phyloP scores from a whole-genome alignment of 2,329 filamentous ascomycete species.

The Sporothrix pallida region DNA sequence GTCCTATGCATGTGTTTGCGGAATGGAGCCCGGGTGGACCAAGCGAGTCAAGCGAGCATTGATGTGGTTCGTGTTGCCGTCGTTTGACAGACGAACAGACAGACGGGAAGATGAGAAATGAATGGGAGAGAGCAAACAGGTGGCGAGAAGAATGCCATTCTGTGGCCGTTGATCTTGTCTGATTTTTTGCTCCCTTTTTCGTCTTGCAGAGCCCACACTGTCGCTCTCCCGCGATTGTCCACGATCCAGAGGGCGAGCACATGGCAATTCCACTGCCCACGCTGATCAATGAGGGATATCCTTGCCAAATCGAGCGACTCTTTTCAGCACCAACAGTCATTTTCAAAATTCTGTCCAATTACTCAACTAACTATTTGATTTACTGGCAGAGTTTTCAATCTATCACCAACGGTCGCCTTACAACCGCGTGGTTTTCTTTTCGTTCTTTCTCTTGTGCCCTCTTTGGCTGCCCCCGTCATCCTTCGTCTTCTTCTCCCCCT shows the following conservation, averaged over 20 bases:
- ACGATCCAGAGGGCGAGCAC: constrained; percentile 7
- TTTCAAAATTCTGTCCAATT: neutral
- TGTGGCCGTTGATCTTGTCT: neutral
- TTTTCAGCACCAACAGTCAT: neutral
- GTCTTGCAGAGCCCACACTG: neutral
- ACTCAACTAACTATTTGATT: neutral
- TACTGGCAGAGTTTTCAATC: neutral
- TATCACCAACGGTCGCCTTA: neutral
- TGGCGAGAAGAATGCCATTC: neutral
- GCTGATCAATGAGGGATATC: constrained; percentile 15
- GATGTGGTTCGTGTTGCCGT: constrained; percentile 7
- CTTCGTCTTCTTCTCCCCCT: neutral
- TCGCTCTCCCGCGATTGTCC: constrained; percentile 4
- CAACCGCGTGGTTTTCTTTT: neutral
- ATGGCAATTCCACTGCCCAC: constrained; percentile 12
- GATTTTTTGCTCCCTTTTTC: neutral
- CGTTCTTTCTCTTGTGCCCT: neutral
- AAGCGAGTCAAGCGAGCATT: neutral
- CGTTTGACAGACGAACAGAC: neutral
- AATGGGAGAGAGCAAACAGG: neutral
- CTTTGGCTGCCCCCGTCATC: neutral
- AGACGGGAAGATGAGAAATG: neutral
- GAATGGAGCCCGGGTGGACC: constrained; percentile 3
- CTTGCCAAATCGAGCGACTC: neutral
- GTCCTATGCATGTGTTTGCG: neutral